These are phyloP conservation scores for Talaromyces sp. DNA, from an alignment of 2,329 filamentous ascomycete genomes.

Conservation along the genomic window DNA sequence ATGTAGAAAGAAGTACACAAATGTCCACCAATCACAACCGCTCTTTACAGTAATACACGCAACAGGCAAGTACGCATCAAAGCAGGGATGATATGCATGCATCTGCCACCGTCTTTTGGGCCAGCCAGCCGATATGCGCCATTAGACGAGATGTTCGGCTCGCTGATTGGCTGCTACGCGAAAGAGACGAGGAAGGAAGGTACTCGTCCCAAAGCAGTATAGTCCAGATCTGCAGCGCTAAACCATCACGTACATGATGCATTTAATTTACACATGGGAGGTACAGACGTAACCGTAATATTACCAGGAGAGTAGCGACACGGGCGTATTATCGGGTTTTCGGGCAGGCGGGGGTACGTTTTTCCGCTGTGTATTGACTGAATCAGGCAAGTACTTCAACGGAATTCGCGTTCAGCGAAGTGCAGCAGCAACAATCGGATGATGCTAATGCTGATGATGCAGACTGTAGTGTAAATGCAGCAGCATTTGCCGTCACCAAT, in stretches of 20 bases:
- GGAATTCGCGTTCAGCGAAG: background rate
- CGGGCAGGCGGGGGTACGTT: background rate
- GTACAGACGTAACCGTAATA: background rate
- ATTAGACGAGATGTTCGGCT: background rate
- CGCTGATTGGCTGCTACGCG: background rate
- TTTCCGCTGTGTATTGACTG: constrained; percentile 10
- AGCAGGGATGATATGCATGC: background rate
- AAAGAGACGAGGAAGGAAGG: background rate
- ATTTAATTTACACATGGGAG: no score
- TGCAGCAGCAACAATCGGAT: background rate
- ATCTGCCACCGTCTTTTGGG: background rate
- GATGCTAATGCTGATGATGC: background rate
- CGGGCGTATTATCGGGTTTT: background rate
- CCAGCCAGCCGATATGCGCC: constrained; percentile 1
- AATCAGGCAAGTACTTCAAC: constrained; percentile 15
- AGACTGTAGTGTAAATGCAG: background rate
- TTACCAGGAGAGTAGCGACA: background rate
- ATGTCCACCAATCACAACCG: background rate
- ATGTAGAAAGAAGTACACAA: background rate
- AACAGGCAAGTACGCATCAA: constrained; percentile 6
- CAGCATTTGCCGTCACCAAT: background rate
- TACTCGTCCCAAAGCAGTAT: background rate
- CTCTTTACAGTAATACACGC: background rate
- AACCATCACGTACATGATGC: background rate
- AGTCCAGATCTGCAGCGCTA: background rate